Base-by-base conservation (phyloP, 2,329 filamentous ascomycete genomes). In the Colletotrichum sp. region DNA sequence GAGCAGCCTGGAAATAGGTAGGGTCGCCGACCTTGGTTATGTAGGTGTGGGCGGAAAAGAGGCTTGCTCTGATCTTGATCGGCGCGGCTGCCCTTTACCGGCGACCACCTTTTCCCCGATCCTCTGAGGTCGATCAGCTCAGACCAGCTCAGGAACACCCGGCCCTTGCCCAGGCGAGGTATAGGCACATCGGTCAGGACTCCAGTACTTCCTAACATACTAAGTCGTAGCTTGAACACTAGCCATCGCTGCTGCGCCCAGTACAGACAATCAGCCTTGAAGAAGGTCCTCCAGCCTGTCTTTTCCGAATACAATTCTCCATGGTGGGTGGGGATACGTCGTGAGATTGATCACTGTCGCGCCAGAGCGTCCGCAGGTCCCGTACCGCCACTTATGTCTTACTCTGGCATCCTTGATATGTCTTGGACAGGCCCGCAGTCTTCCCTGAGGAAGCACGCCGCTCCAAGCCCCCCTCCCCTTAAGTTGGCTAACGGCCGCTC, bases 51-150 rank as follows among this genome's bases (percentile, higher is more conserved):
- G 8, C 12, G 26, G 39, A n/a, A 63, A 68, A 24, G 69, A 76
- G 70, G 59, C 70, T 64, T 76, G 59, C 68, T 68, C 65, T 65
- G 34, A 73, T 69, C 74, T 73, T 76, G 70, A 73, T 76, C 74
- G 69, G 70, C 73, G 52, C 44, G 64, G 57, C 39, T 68, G 32
- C 39, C 70, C 55, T 62, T 21, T 34, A 72, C 63, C 44, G 34
- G 60, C 44, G 30, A 52, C 39, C 44, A 36, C 59, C 57, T 6
- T 26, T 18, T n/a, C 32, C 24, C 34, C 49, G 44, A 68, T 30
- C 57, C 34, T 21, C 28, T 64, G 21, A 26, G 8, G 26, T 64
- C 34, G 24, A 64, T 68, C 63, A 68, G 64, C 73, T 76, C 59
- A 68, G 64, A 49, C 59, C 44, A 49, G 44, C 57, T 30, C 59